Percentiles rank a stretch among this genome's conserved stretches.
phyloP scores from a whole-genome alignment of 2,329 filamentous ascomycete species.

The Huntiella moniliformis region DNA sequence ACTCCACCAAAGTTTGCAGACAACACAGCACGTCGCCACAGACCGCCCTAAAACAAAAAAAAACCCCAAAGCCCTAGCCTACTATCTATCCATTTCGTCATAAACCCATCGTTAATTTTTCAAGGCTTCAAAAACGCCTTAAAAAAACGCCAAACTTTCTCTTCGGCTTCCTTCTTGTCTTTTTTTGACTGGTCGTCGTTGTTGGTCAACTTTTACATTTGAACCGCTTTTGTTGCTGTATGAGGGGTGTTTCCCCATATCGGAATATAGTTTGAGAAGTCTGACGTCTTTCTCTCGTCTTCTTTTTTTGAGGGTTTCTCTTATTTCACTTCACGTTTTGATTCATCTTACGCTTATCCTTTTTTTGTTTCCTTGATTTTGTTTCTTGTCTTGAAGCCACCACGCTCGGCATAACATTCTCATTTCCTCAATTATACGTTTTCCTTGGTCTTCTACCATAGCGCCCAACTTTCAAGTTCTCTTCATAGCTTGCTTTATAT shows the following conservation, averaged over 20 bases:
- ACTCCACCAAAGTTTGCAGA: too few species aligned
- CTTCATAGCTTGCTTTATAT: background rate
- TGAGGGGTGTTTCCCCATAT: slow-evolving; percentile 11
- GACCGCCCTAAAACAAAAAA: background rate
- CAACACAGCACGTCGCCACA: background rate
- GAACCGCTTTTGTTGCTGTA: background rate
- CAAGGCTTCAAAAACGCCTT: background rate
- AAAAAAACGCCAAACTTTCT: background rate
- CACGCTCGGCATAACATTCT: too few species aligned
- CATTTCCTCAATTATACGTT: too few species aligned
- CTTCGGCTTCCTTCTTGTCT: background rate
- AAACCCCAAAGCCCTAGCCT: background rate
- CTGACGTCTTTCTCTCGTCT: background rate
- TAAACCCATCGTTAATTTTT: too few species aligned
- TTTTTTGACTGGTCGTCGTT: slow-evolving; percentile 5
- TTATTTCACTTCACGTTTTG: background rate
- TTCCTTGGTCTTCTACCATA: too few species aligned
- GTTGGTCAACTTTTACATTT: slow-evolving; percentile 3
- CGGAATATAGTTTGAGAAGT: slow-evolving; percentile 9
- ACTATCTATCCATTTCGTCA: background rate
- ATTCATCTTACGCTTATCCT: background rate
- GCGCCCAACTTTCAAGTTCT: background rate
- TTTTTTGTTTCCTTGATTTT: background rate
- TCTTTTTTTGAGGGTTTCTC: background rate
- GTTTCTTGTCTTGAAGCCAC: background rate